A percentile compares a stretch with the other conserved stretches of the same genome.
Conservation (phyloP, 768 basidiomycete species). For the Termitomyces eurrhizus region DNA sequence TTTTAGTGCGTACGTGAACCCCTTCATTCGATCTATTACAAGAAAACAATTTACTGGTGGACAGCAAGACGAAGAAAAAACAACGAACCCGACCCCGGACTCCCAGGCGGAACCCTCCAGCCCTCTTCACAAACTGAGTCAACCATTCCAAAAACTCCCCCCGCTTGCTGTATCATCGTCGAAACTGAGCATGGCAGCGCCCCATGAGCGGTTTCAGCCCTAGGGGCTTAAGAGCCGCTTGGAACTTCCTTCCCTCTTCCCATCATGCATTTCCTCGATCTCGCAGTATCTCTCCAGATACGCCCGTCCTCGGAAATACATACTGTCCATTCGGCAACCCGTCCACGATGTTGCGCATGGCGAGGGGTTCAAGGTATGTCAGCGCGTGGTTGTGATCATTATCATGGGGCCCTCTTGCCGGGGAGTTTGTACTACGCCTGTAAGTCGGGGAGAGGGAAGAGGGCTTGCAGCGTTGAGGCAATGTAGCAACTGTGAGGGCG, state of each 20-base stretch:
- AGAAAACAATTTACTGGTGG: not conserved
- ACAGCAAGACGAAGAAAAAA: not conserved
- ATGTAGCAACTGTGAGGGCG: conserved; percentile 78
- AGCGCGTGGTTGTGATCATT: conserved; percentile 17
- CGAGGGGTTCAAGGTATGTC: conserved; percentile 36
- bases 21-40: conserved; percentile 58
- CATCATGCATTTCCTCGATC: conserved; percentile 27
- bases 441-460: conserved; percentile 82
- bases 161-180: conserved; percentile 98
- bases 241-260: conserved; percentile 50
- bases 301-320: conserved; percentile 49
- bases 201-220: conserved; percentile 90
- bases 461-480: conserved; percentile 84
- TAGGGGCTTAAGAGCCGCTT: conserved; percentile 85
- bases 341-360: conserved; percentile 85
- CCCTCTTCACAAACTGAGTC: conserved; percentile 63
- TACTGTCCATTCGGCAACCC: conserved; percentile 93
- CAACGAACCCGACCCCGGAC: conserved; percentile 17
- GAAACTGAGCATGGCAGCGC: conserved; percentile 83
- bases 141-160: conserved; percentile 83
- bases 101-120: conserved; percentile 21
- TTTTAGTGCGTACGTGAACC: conserved; percentile 80
- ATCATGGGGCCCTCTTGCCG: not conserved
- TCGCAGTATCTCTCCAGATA: conserved; percentile 13
- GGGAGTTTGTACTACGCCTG: too few relatives aligned